These are phyloP conservation scores for Alternaria tenuissima DNA, from an alignment of 2,329 filamentous ascomycete genomes.

Conservation along the genomic window DNA sequence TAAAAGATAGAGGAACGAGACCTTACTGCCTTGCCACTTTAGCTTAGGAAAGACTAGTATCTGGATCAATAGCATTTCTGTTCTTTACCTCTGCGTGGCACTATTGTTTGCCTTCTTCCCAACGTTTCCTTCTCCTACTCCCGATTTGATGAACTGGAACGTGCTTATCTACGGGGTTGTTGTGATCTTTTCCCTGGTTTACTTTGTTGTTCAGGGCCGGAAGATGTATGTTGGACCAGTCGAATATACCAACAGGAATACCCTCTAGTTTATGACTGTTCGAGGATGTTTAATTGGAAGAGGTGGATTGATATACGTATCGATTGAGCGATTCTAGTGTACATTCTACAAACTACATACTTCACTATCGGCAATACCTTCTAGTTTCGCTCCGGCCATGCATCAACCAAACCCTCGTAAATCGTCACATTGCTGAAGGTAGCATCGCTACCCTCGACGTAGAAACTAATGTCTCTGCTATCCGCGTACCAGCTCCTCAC, in stretches of 20 bases:
- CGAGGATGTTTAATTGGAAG: no score
- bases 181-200: no score
- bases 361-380: not conserved
- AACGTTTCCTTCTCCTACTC: no score
- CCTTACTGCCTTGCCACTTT: no score
- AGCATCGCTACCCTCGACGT: conserved; percentile 27
- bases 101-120: no score
- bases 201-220: no score
- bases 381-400: conserved; percentile 9
- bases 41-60: no score
- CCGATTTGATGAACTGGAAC: conserved; percentile 41
- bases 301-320: conserved; percentile 30
- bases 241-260: no score
- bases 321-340: not conserved
- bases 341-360: not conserved
- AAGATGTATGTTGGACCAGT: no score
- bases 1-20: no score
- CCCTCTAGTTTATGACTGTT: no score
- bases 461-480: conserved; percentile 26
- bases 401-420: conserved; percentile 30
- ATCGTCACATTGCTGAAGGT: conserved; percentile 36
- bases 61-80: conserved; percentile 52
- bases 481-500: conserved; percentile 47
- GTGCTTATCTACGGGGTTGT: no score
- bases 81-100: conserved; percentile 40